phyloP scores from a whole-genome alignment of 768 basidiomycete genomes.

The Boletellus ananas region DNA sequence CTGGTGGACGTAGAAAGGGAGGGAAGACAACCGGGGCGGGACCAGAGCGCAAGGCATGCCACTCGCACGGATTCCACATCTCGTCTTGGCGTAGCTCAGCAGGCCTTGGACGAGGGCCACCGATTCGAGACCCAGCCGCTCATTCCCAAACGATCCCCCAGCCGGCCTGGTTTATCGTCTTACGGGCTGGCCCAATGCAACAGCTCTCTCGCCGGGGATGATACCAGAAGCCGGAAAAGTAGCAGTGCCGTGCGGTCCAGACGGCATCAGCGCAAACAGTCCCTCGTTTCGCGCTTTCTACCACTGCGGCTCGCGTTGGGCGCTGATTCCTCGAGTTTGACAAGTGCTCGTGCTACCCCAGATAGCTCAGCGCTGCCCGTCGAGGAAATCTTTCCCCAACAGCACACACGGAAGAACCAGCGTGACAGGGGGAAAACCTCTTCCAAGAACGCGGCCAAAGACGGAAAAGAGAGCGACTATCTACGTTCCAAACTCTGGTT shows the following conservation, averaged over 20 bases:
- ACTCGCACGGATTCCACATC: background rate
- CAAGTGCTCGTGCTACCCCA: background rate
- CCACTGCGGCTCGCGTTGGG: conserved; percentile 25
- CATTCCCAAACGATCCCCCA: conserved; percentile 23
- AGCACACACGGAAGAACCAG: conserved; percentile 2
- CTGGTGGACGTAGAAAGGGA: conserved; percentile 11
- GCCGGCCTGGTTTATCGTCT: conserved; percentile 12
- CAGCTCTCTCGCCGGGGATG: conserved; percentile 15
- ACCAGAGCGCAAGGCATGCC: background rate
- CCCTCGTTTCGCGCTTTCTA: conserved; percentile 35
- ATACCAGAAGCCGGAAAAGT: conserved; percentile 27
- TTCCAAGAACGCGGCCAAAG: conserved; percentile 21
- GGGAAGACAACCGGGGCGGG: conserved; percentile 2
- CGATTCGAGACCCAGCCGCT: conserved; percentile 29
- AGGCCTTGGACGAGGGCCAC: conserved; percentile 4
- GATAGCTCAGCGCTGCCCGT: conserved; percentile 30
- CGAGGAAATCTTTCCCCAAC: conserved; percentile 36
- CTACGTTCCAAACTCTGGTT: conserved; percentile 83
- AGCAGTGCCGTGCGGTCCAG: conserved; percentile 17
- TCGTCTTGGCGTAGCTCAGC: conserved; percentile 7
- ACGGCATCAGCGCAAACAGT: conserved; percentile 24
- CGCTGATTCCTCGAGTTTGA: conserved; percentile 3
- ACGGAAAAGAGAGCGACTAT: conserved; percentile 66
- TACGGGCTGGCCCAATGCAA: conserved; percentile 18
- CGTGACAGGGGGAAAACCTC: conserved; percentile 5